Base-by-base conservation (phyloP, 768 basidiomycete species). In the Boletus coccyginus region DNA sequence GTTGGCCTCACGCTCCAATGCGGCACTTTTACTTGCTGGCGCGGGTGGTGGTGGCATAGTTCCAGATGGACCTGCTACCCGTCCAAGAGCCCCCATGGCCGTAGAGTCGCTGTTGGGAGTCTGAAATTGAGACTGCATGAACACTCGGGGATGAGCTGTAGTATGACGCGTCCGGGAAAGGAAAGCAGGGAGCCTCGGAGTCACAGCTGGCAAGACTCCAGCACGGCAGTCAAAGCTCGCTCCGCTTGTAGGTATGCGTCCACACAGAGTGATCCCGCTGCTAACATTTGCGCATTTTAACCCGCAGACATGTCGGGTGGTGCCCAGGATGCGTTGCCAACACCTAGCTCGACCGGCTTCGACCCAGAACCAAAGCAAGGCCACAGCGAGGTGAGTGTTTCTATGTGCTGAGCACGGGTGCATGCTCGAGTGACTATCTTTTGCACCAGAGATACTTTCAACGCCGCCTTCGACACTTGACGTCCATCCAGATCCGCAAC, bases 381-480 rank as follows among this genome's bases (percentile, higher is more conserved):
- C 45, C 50, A 46, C 29, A 40, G 32, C 52, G 57, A 63, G 59
- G 69, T 62, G 24, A 39, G 69, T 55, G 24, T 42, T 41, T 24
- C 39, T 16, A 16, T 39, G 31, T 3, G n/a, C 24, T 33, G 29
- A n/a, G 45, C 36, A 38, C 13, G 47, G 31, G 39, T 39, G 44
- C 33, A 27, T 35, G 3, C 36, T 53, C 24, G 19, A 55, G 27
- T 10, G 33, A 55, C 44, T 3, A 10, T 57, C 27, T 55, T 24
- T 19, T 49, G n/a, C 31, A 19, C 52, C 38, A 71, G 70, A 56
- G 50, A 38, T 62, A 8, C 57, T 70, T 67, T 45, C 70, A 90
- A 83, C 83, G 83, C 65, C 86, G 88, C 42, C 77, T 90, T 59
- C 83, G 90, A 61, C 88, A 92, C 73, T 78, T 92, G 55, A 78